These are phyloP conservation scores for Hygrocybe punicea DNA, from an alignment of 768 basidiomycete genomes.

Conservation along the genomic window DNA sequence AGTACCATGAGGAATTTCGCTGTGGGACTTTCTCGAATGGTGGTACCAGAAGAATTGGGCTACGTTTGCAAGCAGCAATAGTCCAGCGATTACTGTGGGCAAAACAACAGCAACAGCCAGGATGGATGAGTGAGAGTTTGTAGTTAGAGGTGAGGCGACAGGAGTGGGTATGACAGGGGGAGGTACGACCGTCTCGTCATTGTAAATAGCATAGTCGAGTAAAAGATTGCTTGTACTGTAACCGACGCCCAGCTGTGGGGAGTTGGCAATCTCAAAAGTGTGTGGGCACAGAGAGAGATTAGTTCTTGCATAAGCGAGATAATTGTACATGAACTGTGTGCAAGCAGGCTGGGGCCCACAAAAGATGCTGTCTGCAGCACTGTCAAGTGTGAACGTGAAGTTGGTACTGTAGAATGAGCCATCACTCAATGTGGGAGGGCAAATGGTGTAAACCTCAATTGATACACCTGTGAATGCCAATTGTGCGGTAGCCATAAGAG, in stretches of 20 bases:
- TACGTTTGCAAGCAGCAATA: neutral
- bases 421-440: neutral
- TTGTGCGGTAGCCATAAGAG: neutral
- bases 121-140: neutral
- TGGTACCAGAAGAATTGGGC: neutral
- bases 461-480: neutral
- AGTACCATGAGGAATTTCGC: neutral
- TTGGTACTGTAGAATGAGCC: neutral
- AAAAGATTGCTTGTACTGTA: neutral
- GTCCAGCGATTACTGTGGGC: neutral
- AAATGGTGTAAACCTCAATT: conserved; percentile 3
- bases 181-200: neutral
- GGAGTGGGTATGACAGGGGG: neutral
- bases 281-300: neutral
- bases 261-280: neutral
- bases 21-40: neutral
- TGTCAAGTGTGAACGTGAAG: conserved; percentile 5
- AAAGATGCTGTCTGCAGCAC: neutral
- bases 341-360: neutral
- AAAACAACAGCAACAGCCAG: neutral
- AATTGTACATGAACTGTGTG: conserved; percentile 1
- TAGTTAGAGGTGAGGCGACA: neutral
- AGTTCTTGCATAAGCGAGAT: conserved; percentile 3
- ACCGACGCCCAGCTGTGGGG: neutral
- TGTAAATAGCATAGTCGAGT: conserved; percentile 4